Conservation (phyloP, 768 basidiomycete genomes). For the Calocybe indica region DNA sequence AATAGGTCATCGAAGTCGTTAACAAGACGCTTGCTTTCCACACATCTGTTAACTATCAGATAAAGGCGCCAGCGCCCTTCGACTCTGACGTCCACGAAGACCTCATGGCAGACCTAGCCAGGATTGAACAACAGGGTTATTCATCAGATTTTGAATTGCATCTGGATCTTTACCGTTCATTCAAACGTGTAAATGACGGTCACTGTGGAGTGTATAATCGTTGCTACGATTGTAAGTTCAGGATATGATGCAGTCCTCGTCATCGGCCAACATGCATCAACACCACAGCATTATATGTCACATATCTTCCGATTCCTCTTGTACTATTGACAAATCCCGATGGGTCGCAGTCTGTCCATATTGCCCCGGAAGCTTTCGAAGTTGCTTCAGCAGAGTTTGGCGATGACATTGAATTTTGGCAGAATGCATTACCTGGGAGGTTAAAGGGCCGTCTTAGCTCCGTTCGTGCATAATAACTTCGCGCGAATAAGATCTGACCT, state of each 20-base stretch:
- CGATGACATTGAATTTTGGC: conserved; percentile 50
- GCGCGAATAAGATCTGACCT: background rate
- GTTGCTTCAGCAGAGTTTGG: conserved; percentile 45
- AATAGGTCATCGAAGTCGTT: conserved; percentile 49
- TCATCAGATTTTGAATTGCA: conserved; percentile 50
- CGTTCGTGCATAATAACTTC: conserved; percentile 18
- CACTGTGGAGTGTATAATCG: conserved; percentile 50
- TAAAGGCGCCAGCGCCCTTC: conserved; percentile 48
- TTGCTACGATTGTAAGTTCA: conserved; percentile 32
- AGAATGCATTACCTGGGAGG: conserved; percentile 39
- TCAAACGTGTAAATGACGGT: conserved; percentile 53
- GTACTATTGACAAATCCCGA: conserved; percentile 38
- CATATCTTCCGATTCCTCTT: conserved; percentile 44
- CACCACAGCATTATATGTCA: conserved; percentile 32
- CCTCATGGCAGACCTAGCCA: conserved; percentile 40
- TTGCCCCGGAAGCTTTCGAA: conserved; percentile 47
- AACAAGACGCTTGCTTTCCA: conserved; percentile 57
- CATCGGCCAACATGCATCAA: background rate
- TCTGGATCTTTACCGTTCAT: conserved; percentile 43
- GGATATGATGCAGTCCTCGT: background rate
- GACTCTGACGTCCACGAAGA: conserved; percentile 52
- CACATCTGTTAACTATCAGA: conserved; percentile 56
- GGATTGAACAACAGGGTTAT: conserved; percentile 38
- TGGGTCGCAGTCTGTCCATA: conserved; percentile 43
- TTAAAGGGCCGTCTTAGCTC: conserved; percentile 41